Conservation (phyloP, 2,329 filamentous ascomycete species). For the Trichoderma polysporum region DNA sequence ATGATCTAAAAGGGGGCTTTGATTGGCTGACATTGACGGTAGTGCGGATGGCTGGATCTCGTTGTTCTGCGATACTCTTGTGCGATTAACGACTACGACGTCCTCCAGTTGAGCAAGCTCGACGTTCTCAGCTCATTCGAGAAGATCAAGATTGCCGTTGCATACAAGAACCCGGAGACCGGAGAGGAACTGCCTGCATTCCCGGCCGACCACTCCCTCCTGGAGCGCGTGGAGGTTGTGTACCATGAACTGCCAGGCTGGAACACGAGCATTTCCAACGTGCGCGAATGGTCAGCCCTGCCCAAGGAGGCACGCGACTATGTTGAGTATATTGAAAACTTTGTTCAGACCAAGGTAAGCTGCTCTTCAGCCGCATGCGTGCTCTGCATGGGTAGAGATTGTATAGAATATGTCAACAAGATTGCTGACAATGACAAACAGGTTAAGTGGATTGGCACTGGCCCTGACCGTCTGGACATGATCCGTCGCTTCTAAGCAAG, state of each 20-base stretch:
- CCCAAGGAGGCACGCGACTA: background rate
- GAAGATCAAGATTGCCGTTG: slow-evolving; percentile 32
- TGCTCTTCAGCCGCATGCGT: too few relatives aligned
- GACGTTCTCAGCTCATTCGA: slow-evolving; percentile 68
- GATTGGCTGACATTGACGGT: background rate
- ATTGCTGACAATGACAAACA: background rate
- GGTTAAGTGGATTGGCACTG: background rate
- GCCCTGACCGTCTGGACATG: background rate
- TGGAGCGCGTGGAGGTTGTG: slow-evolving; percentile 60
- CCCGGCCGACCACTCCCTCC: slow-evolving; percentile 59
- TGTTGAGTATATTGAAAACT: background rate
- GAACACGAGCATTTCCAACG: slow-evolving; percentile 61
- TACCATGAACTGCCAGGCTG: slow-evolving; percentile 70
- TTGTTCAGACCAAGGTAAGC: background rate
- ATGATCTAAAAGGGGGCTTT: too few relatives aligned
- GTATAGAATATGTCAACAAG: too few relatives aligned
- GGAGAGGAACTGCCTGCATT: slow-evolving; percentile 47
- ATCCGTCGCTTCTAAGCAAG: background rate
- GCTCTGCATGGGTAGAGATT: too few relatives aligned
- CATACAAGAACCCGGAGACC: slow-evolving; percentile 29
- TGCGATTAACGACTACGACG: slow-evolving; percentile 63
- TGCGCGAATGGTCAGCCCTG: slow-evolving; percentile 40
- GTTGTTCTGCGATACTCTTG: background rate
- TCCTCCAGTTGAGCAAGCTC: slow-evolving; percentile 53
- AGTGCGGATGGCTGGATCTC: background rate